phyloP scores from a whole-genome alignment of 495 filamentous ascomycete species.

The Entonaema liquescens region DNA sequence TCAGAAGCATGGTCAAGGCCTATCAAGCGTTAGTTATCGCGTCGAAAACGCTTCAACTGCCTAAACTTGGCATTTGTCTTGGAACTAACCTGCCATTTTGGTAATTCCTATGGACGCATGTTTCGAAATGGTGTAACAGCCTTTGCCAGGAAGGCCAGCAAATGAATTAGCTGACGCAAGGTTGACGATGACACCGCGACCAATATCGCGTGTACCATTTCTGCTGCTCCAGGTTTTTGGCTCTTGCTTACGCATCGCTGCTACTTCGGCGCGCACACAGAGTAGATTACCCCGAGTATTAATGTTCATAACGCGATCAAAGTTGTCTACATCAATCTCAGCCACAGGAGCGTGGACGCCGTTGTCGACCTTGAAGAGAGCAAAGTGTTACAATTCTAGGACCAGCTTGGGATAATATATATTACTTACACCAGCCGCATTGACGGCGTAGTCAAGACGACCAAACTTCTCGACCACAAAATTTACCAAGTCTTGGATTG shows the following conservation, averaged over 20 bases:
- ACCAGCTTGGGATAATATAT: not conserved
- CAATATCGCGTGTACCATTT: not conserved
- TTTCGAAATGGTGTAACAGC: not conserved
- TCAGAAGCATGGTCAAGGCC: slow-evolving; percentile 45
- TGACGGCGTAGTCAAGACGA: not conserved
- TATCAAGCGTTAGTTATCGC: not conserved
- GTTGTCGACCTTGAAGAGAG: not conserved
- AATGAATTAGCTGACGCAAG: not conserved
- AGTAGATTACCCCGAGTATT: not conserved
- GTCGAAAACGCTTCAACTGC: not conserved
- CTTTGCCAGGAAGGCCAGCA: not conserved
- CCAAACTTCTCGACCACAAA: not conserved
- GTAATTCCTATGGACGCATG: not conserved
- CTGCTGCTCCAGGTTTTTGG: not conserved
- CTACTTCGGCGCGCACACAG: not conserved
- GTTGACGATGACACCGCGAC: not conserved
- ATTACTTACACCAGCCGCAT: not conserved
- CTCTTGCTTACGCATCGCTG: not conserved
- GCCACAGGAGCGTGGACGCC: not conserved
- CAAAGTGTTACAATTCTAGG: not conserved
- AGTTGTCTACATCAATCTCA: not conserved
- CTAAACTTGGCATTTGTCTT: not conserved
- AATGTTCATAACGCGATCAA: not conserved
- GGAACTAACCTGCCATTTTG: not conserved
- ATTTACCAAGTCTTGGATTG: not conserved